Evolutionary conservation across 257 asterid genomes (phyloP), one percentile per base, ranked within the genome.

Genomic region (Cinchona pubescens): DNA sequence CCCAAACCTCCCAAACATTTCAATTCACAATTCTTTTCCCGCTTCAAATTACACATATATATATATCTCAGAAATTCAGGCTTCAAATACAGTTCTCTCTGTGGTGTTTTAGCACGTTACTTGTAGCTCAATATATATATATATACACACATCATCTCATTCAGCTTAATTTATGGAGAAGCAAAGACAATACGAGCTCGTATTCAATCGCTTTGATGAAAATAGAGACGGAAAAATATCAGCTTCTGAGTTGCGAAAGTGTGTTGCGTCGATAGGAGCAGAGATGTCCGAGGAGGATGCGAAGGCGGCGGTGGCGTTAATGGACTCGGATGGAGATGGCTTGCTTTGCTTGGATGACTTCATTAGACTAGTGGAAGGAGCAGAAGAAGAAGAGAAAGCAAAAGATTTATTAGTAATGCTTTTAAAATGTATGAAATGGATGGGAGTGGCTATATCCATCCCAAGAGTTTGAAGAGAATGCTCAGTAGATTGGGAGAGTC

Each of bases 391-490:
- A 3, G 97, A 90, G 76, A 87, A 61, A 67, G 79, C 42, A 19
- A 67, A 64, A 1, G 94, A 90, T 49, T 30, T 90, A 67, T 77
- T n/a, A n/a, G 55, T 75, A 90, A 79, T 68, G 94, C 94, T 49
- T 91, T 91, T 75, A 76, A 75, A 60, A 79, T 88, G 91, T 91
- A 91, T 66, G 96, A 81, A 58, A 40, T 73, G 85, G 85, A 83
- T 62, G 94, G 87, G 2, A 62, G 84, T 72, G 90, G 86, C 16
- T 85, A 81, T 72, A 92, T 92, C 7, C 76, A 92, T 32, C 86
- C 97, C 0, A 69, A 70, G 78, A 90, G 96, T 45, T 81, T 92
- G 87, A 88, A 77, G 78, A 87, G 73, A 69, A 90, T 85, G 96
- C 87, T 92, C 3, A 71, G 78, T 0, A 83, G 76, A 61, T 68